Evolutionary conservation across 768 basidiomycete genomes (phyloP), one percentile per base, ranked within the genome.

Genomic region (Naganishia vishniacii): DNA sequence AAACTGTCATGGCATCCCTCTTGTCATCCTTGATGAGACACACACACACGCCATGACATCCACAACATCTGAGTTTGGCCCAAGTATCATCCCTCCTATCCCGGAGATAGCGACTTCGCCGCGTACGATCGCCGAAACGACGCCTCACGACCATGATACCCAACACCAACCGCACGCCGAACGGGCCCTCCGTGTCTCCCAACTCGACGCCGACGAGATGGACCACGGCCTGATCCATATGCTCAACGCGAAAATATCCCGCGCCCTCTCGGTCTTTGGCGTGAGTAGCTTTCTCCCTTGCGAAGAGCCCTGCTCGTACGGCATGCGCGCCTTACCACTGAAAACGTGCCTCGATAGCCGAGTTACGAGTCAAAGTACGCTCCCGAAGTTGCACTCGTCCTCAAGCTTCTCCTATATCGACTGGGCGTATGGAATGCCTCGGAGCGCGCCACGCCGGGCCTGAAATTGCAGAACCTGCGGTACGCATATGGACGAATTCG

Each of bases 131-230:
- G 5, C 42, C 7, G 42, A 12, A 44, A 44, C 42, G n/a, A 44
- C 34, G 42, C 7, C 42, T 5, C 7, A 56, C 53, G 12, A 56
- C 16, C 5, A 20, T 15, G 34, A 23, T 31, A 16, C 32, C 20
- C n/a, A 41, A 56, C 37, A 26, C 34, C 23, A 56, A 37, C 11
- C n/a, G 8, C 53, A 34, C 34, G n/a, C n/a, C 37, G 58, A 59
- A 25, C 48, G 63, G 15, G 71, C 72, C 5, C 73, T 71, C 26
- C 88, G 92, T 46, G 91, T 98, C 49, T 88, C 88, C 8, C 89
- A 94, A 76, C 84, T 97, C 59, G 94, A 98, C 75, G 85, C 93
- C 3, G 87, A 91, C 70, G 81, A 93, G 25, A 82, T 97, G 49
- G 94, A 98, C 79, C 84, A 86, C 68, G 91, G 95, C 67, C 83